These are phyloP conservation scores for Ceriops zippeliana DNA, from an alignment of 345 rosid species.

Conservation along the genomic window DNA sequence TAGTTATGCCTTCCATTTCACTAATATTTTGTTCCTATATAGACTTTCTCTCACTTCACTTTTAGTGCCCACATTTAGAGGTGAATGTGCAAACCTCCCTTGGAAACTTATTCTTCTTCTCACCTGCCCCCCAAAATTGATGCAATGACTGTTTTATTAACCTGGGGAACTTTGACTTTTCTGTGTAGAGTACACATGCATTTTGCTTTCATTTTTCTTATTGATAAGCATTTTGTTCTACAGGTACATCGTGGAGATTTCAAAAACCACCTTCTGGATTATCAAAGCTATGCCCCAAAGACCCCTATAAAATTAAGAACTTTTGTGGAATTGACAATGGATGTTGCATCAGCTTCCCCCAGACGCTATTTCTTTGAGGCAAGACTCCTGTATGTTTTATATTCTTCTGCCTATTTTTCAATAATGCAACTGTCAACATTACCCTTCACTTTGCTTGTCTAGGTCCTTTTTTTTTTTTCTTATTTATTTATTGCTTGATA, in stretches of 20 bases:
- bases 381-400: conserved; percentile 37
- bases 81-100: neutral
- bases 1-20: too few relatives aligned
- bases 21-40: too few relatives aligned
- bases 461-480: neutral
- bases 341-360: conserved; percentile 89
- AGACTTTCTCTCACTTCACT: too few relatives aligned
- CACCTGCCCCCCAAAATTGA: neutral
- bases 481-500: neutral
- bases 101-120: neutral
- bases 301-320: conserved; percentile 58
- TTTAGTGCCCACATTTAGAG: neutral
- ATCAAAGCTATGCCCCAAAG: conserved; percentile 23
- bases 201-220: neutral
- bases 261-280: conserved; percentile 27
- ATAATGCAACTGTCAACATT: too few relatives aligned
- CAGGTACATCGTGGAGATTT: conserved; percentile 58
- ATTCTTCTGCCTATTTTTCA: conserved; percentile 7
- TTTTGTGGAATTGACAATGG: conserved; percentile 87
- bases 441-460: too few relatives aligned
- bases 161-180: too few relatives aligned
- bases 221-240: conserved; percentile 9
- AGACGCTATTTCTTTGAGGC: conserved; percentile 93
- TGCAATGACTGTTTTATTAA: neutral
- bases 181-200: neutral